Percentiles rank a stretch among this genome's conserved stretches.
phyloP scores from a whole-genome alignment of 805 yeast species.

The Cyberlindnera xishuangbannaensis region DNA sequence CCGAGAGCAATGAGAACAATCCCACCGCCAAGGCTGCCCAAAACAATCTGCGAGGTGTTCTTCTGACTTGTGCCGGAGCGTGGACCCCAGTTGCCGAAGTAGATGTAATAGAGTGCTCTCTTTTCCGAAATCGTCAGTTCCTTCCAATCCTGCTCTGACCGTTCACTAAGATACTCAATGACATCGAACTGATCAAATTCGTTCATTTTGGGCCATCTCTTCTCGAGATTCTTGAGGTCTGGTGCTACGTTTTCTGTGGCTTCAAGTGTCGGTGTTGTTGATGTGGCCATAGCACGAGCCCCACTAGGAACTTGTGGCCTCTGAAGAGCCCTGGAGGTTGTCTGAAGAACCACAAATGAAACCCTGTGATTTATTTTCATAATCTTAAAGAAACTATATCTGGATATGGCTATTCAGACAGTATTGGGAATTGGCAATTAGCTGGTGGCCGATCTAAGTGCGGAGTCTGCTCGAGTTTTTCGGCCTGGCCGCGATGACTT shows the following conservation, averaged over 20 bases:
- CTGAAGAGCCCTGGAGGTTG: neutral
- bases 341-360: too few relatives aligned
- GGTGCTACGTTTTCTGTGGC: conserved; percentile 21
- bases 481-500: too few relatives aligned
- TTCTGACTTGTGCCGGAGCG: conserved; percentile 14
- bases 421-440: too few relatives aligned
- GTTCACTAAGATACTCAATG: conserved; percentile 29
- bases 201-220: conserved; percentile 29
- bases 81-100: conserved; percentile 36
- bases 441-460: too few relatives aligned
- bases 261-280: neutral
- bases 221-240: conserved; percentile 23
- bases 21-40: conserved; percentile 17
- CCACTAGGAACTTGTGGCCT: neutral
- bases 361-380: too few relatives aligned
- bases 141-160: conserved; percentile 30
- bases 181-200: conserved; percentile 31
- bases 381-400: too few relatives aligned
- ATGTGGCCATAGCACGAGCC: conserved; percentile 2
- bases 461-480: too few relatives aligned
- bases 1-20: conserved; percentile 17
- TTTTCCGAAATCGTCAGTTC: conserved; percentile 25
- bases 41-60: conserved; percentile 11
- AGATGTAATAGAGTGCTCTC: conserved; percentile 29
- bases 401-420: too few relatives aligned